Base-by-base conservation (phyloP, 2,329 filamentous ascomycete genomes). In the Microdochium nivale region DNA sequence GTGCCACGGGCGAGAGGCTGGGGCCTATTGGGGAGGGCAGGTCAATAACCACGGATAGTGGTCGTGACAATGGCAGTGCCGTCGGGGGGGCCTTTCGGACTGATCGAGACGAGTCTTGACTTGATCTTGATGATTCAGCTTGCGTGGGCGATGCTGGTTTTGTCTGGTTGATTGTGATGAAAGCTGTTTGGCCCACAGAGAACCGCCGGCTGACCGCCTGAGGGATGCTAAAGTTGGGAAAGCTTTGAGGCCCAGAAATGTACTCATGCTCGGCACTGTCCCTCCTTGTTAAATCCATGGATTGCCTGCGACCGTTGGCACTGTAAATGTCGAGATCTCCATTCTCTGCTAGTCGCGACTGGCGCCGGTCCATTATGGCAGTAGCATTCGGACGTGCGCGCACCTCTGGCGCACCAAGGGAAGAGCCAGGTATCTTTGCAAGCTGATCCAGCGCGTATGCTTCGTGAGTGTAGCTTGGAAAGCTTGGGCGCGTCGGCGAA, bases 181-280 rank as follows among this genome's bases (percentile, higher is more conserved):
- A 13, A 14, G 62, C 54, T n/a, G 62, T 57, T 56, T 64, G 70
- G 44, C 66, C 58, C 5, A 70, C 61, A 1, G 76, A 77, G 47
- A 70, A 76, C 2, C 77, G 73, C 53, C 72, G 73, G 51, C 63
- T 69, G 0, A 70, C 70, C 1, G 66, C 63, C 30, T 77, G 70
- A 11, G 77, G 75, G 4, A 79, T 71, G 55, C 77, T 81, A 56
- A 81, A 81, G 57, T 80, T 80, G 2, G 74, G 74, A 3, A 76
- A 68, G 10, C 64, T 62, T 25, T 61, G 61, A 16, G 58, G 49
- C 32, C 14, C 47, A 32, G 40, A 50, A 44, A 24, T 27, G 40
- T 44, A 44, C 19, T 44, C 40, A 13, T 44, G 40, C 40, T 44
- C 40, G 9, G 21, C 21, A 19, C 40, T 44, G 40, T 24, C 40